phyloP scores from a whole-genome alignment of 208 protist genomes.

The Naegleria lovaniensis region DNA sequence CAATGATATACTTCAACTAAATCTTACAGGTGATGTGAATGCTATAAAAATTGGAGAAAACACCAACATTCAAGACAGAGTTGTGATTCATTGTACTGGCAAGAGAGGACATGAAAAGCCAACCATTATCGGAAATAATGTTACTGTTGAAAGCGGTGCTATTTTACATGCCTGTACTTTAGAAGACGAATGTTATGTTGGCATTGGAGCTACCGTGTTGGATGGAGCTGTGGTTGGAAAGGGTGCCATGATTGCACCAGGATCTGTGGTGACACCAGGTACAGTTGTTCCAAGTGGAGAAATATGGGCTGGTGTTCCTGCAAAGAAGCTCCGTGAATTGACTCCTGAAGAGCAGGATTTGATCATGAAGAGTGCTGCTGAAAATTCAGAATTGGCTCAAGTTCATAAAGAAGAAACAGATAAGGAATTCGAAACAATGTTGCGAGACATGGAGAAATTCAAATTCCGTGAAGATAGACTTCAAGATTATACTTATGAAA shows the following conservation, averaged over 20 bases:
- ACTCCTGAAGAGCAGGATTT: background rate
- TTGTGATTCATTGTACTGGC: conserved; percentile 36
- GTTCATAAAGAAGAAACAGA: background rate
- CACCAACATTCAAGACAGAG: conserved; percentile 48
- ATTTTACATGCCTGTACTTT: conserved; percentile 45
- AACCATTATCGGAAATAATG: background rate
- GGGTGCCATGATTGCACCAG: conserved; percentile 68
- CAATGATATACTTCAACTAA: too few relatives aligned
- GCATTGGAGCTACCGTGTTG: conserved; percentile 38
- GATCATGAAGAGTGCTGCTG: too few relatives aligned
- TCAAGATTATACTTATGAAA: background rate
- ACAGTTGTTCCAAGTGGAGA: conserved; percentile 68
- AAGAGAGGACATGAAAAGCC: background rate
- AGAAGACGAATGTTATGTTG: conserved; percentile 40
- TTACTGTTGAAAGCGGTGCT: conserved; percentile 43
- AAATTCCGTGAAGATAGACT: conserved; percentile 12
- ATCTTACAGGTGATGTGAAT: conserved; percentile 44
- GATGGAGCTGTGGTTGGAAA: conserved; percentile 62
- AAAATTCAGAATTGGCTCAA: background rate
- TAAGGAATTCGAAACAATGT: background rate
- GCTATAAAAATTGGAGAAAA: conserved; percentile 32
- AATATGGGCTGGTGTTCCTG: conserved; percentile 77
- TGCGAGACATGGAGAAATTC: background rate
- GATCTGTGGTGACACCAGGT: conserved; percentile 69
- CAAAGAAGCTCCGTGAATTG: conserved; percentile 22